Conservation (phyloP, 805 yeast genomes). For the Candida maltosa region DNA sequence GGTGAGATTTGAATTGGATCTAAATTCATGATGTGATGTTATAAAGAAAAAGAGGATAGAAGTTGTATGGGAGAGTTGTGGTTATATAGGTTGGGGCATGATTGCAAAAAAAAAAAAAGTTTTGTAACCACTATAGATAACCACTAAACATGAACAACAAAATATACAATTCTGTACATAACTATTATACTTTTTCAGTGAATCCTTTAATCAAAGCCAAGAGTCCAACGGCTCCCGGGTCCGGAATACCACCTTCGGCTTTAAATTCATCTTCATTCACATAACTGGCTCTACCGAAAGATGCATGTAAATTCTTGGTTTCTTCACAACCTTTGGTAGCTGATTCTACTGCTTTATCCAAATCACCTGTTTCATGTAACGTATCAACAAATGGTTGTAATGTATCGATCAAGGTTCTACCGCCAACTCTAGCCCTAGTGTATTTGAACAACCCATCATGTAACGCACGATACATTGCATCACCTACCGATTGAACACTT, state of each 20-base stretch:
- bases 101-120: not conserved
- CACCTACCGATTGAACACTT: conserved; percentile 33
- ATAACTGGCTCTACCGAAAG: conserved; percentile 91
- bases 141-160: conserved; percentile 2
- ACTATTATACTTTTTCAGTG: conserved; percentile 2
- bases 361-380: conserved; percentile 48
- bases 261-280: conserved; percentile 62
- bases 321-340: conserved; percentile 74
- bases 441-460: conserved; percentile 71
- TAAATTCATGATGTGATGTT: conserved; percentile 2
- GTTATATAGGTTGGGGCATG: conserved; percentile 2
- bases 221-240: conserved; percentile 92
- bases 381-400: conserved; percentile 80
- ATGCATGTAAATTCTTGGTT: conserved; percentile 74
- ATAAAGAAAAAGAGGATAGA: not conserved
- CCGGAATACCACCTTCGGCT: conserved; percentile 74
- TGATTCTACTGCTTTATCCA: conserved; percentile 60
- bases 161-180: not conserved
- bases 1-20: conserved; percentile 6
- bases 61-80: too few species aligned
- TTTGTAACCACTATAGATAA: conserved; percentile 7
- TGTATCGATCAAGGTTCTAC: conserved; percentile 85
- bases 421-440: conserved; percentile 86
- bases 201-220: conserved; percentile 55
- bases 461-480: conserved; percentile 57